phyloP scores from a whole-genome alignment of 2,329 filamentous ascomycete genomes.

The Penicillium verrucosum region DNA sequence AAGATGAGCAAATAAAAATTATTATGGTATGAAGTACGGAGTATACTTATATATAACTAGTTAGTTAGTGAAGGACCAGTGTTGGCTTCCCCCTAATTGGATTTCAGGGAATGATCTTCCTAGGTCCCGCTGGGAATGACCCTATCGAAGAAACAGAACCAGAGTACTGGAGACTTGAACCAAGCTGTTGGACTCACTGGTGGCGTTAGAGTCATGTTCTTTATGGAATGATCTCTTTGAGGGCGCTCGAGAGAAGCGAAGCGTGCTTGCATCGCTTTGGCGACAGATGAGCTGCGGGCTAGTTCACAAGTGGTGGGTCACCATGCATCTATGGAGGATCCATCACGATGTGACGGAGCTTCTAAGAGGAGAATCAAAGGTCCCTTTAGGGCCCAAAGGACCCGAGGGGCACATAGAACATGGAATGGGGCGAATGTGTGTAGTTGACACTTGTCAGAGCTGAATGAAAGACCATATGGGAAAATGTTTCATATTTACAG shows the following conservation, averaged over 20 bases:
- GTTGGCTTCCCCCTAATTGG: background rate
- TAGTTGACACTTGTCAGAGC: background rate
- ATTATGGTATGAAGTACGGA: constrained; percentile 1
- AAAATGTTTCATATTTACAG: background rate
- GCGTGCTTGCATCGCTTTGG: constrained; percentile 19
- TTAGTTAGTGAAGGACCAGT: background rate
- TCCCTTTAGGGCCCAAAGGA: background rate
- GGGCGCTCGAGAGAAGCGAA: constrained; percentile 3
- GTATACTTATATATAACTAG: constrained; percentile 2
- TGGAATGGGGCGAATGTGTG: background rate
- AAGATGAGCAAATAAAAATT: background rate
- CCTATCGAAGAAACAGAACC: background rate
- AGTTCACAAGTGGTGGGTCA: constrained; percentile 32
- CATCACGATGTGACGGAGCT: constrained; percentile 23
- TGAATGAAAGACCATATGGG: background rate
- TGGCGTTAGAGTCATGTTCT: background rate
- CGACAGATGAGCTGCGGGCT: constrained; percentile 19
- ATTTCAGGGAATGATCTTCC: constrained; percentile 10
- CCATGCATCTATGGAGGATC: constrained; percentile 27
- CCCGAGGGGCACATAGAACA: background rate
- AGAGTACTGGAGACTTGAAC: background rate
- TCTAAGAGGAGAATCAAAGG: constrained; percentile 13
- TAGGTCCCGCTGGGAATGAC: background rate
- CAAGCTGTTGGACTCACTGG: background rate
- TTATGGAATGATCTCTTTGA: constrained; percentile 6